These are phyloP conservation scores for Eremochloa ophiuroides DNA, from an alignment of 176 grass and related monocot species.

Conservation along the genomic window DNA sequence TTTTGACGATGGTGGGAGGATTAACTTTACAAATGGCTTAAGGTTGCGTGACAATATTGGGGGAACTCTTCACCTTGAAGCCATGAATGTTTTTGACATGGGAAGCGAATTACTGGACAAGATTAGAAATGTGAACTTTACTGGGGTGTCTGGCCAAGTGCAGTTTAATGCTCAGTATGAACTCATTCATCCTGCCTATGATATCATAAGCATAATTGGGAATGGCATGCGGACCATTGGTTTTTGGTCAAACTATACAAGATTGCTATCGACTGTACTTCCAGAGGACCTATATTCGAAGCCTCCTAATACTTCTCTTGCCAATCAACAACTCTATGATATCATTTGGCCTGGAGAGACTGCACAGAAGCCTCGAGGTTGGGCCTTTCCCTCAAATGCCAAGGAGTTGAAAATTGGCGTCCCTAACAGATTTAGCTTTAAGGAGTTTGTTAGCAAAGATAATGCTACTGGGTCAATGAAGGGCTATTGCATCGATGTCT, in stretches of 20 bases:
- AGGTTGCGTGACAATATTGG: constrained; percentile 47
- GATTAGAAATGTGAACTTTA: constrained; percentile 63
- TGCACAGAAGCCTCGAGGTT: constrained; percentile 76
- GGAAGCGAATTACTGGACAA: constrained; percentile 55
- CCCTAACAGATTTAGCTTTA: constrained; percentile 72
- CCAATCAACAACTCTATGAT: constrained; percentile 61
- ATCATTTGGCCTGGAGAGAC: constrained; percentile 93
- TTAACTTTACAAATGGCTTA: constrained; percentile 76
- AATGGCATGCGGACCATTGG: constrained; percentile 72
- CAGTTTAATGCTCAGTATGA: constrained; percentile 52
- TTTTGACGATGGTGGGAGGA: constrained; percentile 65
- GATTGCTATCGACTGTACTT: constrained; percentile 44
- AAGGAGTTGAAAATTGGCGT: constrained; percentile 83
- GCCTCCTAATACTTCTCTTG: constrained; percentile 59
- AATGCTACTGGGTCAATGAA: constrained; percentile 50
- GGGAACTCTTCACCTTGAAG: constrained; percentile 71
- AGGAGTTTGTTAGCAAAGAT: constrained; percentile 59
- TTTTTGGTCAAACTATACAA: constrained; percentile 95
- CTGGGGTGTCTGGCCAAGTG: constrained; percentile 56
- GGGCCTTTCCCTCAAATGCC: constrained; percentile 70
- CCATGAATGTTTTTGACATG: constrained; percentile 74
- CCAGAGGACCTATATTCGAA: constrained; percentile 77
- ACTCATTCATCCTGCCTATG: constrained; percentile 78
- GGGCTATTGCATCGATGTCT: constrained; percentile 92
- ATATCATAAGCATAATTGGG: constrained; percentile 80